Evolutionary conservation across 768 basidiomycete species (phyloP).

Genomic region (Pleurotus sapidus): DNA sequence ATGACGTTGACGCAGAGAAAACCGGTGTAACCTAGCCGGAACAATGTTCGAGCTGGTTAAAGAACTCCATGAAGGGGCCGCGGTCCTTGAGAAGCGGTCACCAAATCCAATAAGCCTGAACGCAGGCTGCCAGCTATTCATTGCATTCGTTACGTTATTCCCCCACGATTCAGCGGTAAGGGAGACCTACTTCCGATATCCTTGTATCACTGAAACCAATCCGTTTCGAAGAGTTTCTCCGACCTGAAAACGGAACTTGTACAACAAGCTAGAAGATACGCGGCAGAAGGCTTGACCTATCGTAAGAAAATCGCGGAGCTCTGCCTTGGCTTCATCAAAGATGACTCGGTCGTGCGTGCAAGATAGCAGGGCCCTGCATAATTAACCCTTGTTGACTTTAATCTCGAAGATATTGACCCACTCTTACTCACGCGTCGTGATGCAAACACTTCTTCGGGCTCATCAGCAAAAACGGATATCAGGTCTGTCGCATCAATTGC

Average conservation of each 20-base stretch:
- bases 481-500: slow-evolving; percentile 30
- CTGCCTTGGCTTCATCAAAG: slow-evolving; percentile 90
- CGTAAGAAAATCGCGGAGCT: slow-evolving; percentile 87
- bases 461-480: slow-evolving; percentile 92
- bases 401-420: slow-evolving; percentile 85
- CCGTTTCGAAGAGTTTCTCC: slow-evolving; percentile 63
- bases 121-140: slow-evolving; percentile 90
- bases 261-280: slow-evolving; percentile 76
- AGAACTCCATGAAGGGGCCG: slow-evolving; percentile 75
- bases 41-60: slow-evolving; percentile 93
- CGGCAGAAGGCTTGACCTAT: slow-evolving; percentile 76
- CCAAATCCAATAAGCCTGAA: slow-evolving; percentile 81
- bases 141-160: slow-evolving; percentile 82
- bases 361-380: slow-evolving; percentile 9
- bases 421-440: slow-evolving; percentile 94
- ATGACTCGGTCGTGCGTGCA: slow-evolving; percentile 77
- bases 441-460: slow-evolving; percentile 87
- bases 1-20: slow-evolving; percentile 8
- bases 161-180: slow-evolving; percentile 80
- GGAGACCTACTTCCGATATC: slow-evolving; percentile 13
- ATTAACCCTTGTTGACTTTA: slow-evolving; percentile 5
- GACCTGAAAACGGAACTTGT: slow-evolving; percentile 83
- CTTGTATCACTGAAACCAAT: slow-evolving; percentile 10
- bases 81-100: slow-evolving; percentile 55
- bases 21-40: slow-evolving; percentile 47